phyloP scores from a whole-genome alignment of 192 early-diverging fungal genomes.

The Backusella liffmaniae region DNA sequence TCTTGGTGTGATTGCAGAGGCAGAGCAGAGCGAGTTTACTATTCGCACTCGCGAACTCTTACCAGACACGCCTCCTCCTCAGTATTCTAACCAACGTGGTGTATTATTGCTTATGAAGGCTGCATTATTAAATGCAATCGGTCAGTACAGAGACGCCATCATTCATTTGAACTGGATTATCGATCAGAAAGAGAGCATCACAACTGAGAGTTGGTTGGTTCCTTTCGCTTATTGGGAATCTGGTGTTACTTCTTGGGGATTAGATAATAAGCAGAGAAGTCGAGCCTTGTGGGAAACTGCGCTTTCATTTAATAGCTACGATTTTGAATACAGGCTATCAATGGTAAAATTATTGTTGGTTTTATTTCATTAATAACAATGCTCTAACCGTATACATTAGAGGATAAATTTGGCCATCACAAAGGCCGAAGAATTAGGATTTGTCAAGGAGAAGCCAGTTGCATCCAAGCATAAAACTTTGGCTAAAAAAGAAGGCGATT shows the following conservation, averaged over 20 bases:
- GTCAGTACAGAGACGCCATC: constrained; percentile 38
- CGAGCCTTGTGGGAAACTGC: constrained; percentile 45
- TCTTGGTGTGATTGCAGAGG: constrained; percentile 29
- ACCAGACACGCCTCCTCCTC: constrained; percentile 22
- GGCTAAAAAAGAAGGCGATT: not conserved
- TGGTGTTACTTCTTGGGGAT: constrained; percentile 43
- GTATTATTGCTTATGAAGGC: constrained; percentile 47
- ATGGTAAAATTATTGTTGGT: not conserved
- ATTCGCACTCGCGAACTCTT: constrained; percentile 24
- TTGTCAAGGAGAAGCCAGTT: not conserved
- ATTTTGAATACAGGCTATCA: constrained; percentile 48
- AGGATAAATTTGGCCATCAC: not conserved
- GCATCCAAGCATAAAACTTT: not conserved
- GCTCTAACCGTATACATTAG: not conserved
- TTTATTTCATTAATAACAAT: not conserved
- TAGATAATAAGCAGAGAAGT: constrained; percentile 30
- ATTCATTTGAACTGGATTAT: constrained; percentile 48
- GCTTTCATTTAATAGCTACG: constrained; percentile 35
- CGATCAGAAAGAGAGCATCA: constrained; percentile 38
- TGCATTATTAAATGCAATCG: constrained; percentile 44
- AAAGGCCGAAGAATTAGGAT: constrained; percentile 11
- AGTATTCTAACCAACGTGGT: constrained; percentile 36
- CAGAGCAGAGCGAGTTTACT: constrained; percentile 28
- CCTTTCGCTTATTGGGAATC: constrained; percentile 52
- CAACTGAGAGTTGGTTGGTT: constrained; percentile 45